A percentile compares a stretch with the other conserved stretches of the same genome.
These are phyloP conservation scores for Coemansia sp. DNA, from an alignment of 192 early-diverging fungal genomes.

Conservation along the genomic window DNA sequence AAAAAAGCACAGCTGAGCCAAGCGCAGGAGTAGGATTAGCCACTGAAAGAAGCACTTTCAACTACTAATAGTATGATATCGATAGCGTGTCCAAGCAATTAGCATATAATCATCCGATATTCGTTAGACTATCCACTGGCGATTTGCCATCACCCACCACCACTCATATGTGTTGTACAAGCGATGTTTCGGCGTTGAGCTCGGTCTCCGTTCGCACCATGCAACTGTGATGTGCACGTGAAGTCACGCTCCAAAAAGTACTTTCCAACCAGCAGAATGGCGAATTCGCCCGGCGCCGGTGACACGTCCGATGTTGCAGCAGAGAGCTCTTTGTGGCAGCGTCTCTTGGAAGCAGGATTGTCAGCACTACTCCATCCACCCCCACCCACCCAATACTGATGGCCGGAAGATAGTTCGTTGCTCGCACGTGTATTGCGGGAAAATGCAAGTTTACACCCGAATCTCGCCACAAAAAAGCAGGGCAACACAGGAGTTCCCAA, in stretches of 20 bases:
- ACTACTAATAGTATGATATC: not conserved
- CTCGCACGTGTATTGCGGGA: not conserved
- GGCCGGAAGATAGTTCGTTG: not conserved
- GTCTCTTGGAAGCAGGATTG: not conserved
- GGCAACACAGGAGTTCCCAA: conserved; percentile 2
- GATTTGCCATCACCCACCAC: too few relatives aligned
- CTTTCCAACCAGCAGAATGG: not conserved
- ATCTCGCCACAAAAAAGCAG: not conserved
- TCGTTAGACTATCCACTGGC: not conserved
- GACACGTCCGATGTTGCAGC: not conserved
- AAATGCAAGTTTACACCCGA: not conserved
- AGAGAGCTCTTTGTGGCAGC: not conserved
- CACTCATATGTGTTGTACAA: not conserved
- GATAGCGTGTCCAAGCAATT: not conserved
- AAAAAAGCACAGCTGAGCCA: conserved; percentile 4
- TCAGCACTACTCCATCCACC: not conserved
- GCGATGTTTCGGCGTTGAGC: not conserved
- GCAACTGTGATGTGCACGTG: not conserved
- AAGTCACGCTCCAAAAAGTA: not conserved
- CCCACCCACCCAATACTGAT: not conserved
- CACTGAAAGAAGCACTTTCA: not conserved
- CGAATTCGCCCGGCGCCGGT: not conserved
- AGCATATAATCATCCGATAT: not conserved
- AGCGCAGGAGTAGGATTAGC: not conserved
- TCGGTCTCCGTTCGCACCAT: conserved; percentile 1